phyloP scores from a whole-genome alignment of 2,329 filamentous ascomycete genomes.

The Acrocalymma vagum region DNA sequence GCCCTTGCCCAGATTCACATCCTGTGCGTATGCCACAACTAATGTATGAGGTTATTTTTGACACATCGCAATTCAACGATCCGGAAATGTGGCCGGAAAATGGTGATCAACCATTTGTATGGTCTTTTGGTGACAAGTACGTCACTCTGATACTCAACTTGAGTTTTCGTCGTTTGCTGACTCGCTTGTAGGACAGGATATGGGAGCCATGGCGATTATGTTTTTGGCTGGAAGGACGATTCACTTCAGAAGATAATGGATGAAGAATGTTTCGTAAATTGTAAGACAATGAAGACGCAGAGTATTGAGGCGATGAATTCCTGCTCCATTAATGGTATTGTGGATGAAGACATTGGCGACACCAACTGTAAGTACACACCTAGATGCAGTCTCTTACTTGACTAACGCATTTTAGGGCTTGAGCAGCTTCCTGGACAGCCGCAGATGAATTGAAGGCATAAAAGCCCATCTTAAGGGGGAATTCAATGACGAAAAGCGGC shows the following conservation, averaged over 20 bases:
- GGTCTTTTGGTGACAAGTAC: conserved; percentile 44
- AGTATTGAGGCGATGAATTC: conserved; percentile 55
- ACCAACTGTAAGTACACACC: conserved; percentile 23
- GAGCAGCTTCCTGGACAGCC: too few species aligned
- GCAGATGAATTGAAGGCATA: too few species aligned
- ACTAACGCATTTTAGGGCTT: too few species aligned
- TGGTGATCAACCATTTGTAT: conserved; percentile 42
- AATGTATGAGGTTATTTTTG: conserved; percentile 38
- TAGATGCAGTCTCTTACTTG: too few species aligned
- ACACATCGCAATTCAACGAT: conserved; percentile 46
- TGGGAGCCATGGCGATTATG: conserved; percentile 62
- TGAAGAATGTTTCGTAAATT: conserved; percentile 47
- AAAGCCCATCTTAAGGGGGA: too few species aligned
- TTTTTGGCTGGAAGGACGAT: conserved; percentile 62
- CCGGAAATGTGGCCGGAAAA: conserved; percentile 30
- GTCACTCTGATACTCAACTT: too few species aligned
- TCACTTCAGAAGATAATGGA: conserved; percentile 53
- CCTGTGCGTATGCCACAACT: conserved; percentile 46
- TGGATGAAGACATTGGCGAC: conserved; percentile 58
- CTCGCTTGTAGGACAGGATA: conserved; percentile 47
- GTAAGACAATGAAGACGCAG: conserved; percentile 56
- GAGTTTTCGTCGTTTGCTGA: conserved; percentile 37
- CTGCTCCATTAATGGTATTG: conserved; percentile 56
- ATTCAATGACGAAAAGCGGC: too few species aligned
- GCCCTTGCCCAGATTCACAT: conserved; percentile 60